phyloP scores from a whole-genome alignment of 768 basidiomycete species.

The Dioszegia aurantiaca region DNA sequence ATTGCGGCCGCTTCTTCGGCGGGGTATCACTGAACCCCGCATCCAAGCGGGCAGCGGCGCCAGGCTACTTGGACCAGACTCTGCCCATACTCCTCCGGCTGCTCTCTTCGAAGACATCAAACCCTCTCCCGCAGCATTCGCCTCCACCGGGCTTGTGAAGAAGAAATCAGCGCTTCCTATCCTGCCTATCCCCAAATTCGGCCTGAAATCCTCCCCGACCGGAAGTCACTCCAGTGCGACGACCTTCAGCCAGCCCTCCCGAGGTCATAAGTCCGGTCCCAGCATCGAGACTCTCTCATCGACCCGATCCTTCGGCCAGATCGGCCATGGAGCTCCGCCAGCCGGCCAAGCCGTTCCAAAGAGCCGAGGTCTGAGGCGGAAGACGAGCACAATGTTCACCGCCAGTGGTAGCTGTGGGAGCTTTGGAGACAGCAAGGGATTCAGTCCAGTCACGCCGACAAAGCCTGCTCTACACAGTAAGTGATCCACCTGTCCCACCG shows the following conservation, averaged over 20 bases:
- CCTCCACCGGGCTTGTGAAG: conserved; percentile 54
- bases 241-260: background rate
- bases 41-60: background rate
- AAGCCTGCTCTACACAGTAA: conserved; percentile 31
- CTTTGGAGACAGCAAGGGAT: conserved; percentile 23
- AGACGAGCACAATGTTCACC: conserved; percentile 41
- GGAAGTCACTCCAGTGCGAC: background rate
- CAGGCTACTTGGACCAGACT: conserved; percentile 9
- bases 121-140: conserved; percentile 53
- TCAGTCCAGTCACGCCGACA: conserved; percentile 35
- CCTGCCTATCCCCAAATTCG: conserved; percentile 33
- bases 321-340: background rate
- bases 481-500: background rate
- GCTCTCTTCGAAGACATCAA: conserved; percentile 37
- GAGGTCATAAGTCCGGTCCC: background rate
- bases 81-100: conserved; percentile 28
- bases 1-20: conserved; percentile 28
- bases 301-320: background rate
- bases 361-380: conserved; percentile 36
- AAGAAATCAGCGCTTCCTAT: conserved; percentile 36
- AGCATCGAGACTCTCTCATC: conserved; percentile 11
- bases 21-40: conserved; percentile 44
- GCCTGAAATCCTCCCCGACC: background rate
- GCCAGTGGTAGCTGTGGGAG: conserved; percentile 30
- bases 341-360: conserved; percentile 24